Conservation (phyloP, 345 rosid species). For the Isatis tinctoria region DNA sequence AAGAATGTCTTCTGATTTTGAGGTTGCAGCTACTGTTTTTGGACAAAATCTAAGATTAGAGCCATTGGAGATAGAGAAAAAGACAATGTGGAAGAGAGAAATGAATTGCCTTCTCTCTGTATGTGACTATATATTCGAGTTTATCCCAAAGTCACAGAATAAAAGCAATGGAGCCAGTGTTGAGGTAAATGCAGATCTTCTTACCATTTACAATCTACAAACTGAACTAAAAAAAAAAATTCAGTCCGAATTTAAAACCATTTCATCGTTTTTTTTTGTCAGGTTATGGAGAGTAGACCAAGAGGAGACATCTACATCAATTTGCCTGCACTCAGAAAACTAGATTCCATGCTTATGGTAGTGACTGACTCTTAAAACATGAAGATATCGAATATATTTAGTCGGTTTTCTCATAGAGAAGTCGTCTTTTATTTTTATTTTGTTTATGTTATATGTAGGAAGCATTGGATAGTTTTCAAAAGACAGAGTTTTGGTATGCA, state of each 20-base stretch:
- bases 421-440: neutral
- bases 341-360: slow-evolving; percentile 84
- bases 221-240: too few species aligned
- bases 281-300: slow-evolving; percentile 73
- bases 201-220: too few species aligned
- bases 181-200: slow-evolving; percentile 38
- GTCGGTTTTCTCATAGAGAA: neutral
- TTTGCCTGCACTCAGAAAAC: slow-evolving; percentile 83
- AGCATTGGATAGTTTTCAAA: slow-evolving; percentile 65
- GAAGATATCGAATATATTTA: too few species aligned
- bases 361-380: too few species aligned
- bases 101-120: slow-evolving; percentile 84
- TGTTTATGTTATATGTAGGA: slow-evolving; percentile 45
- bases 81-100: slow-evolving; percentile 84
- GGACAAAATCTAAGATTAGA: slow-evolving; percentile 82
- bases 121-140: slow-evolving; percentile 71
- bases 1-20: neutral
- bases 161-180: slow-evolving; percentile 53
- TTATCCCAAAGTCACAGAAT: slow-evolving; percentile 52
- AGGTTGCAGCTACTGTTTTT: slow-evolving; percentile 67
- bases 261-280: neutral
- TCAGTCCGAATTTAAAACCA: too few species aligned
- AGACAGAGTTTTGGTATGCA: slow-evolving; percentile 87
- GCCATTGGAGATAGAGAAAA: slow-evolving; percentile 78
- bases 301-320: slow-evolving; percentile 77